phyloP scores from a whole-genome alignment of 176 grass and related monocot genomes.

The Oryza officinalis region DNA sequence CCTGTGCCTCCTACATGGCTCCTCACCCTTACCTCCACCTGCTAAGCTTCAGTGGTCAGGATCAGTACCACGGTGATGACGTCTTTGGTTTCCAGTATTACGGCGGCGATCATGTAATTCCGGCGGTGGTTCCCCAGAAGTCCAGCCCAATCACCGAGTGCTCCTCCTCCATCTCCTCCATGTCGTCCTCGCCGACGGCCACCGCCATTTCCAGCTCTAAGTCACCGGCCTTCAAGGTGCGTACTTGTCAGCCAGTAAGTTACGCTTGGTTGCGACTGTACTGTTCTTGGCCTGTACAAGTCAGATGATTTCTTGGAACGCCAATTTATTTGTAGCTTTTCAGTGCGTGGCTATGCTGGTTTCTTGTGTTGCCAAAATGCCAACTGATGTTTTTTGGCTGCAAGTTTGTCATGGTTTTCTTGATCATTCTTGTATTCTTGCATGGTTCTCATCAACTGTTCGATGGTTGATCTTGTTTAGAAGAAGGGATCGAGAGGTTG shows the following conservation, averaged over 20 bases:
- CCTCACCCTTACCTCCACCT: conserved; percentile 27
- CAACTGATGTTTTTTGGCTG: not conserved
- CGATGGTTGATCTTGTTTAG: conserved; percentile 27
- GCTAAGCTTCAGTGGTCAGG: conserved; percentile 45
- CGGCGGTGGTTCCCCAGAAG: conserved; percentile 39
- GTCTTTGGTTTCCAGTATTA: conserved; percentile 33
- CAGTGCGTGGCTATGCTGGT: not conserved
- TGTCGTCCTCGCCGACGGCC: conserved; percentile 50
- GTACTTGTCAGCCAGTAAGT: not conserved
- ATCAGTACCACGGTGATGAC: conserved; percentile 16
- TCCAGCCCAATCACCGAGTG: conserved; percentile 50
- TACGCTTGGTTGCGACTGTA: not conserved
- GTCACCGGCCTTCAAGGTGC: conserved; percentile 43
- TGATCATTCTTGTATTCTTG: not conserved
- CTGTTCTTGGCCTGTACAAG: not conserved
- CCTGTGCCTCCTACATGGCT: conserved; percentile 31
- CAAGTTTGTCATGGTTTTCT: not conserved
- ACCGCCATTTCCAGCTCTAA: conserved; percentile 40
- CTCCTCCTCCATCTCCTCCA: conserved; percentile 55
- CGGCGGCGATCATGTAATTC: conserved; percentile 5
- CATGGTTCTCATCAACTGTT: not conserved
- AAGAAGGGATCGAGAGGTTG: conserved; percentile 41
- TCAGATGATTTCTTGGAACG: not conserved
- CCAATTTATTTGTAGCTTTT: not conserved
- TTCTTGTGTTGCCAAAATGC: not conserved